Evolutionary conservation across 352 stramenopile genomes (phyloP).

Genomic region (Phytophthora foliorum): DNA sequence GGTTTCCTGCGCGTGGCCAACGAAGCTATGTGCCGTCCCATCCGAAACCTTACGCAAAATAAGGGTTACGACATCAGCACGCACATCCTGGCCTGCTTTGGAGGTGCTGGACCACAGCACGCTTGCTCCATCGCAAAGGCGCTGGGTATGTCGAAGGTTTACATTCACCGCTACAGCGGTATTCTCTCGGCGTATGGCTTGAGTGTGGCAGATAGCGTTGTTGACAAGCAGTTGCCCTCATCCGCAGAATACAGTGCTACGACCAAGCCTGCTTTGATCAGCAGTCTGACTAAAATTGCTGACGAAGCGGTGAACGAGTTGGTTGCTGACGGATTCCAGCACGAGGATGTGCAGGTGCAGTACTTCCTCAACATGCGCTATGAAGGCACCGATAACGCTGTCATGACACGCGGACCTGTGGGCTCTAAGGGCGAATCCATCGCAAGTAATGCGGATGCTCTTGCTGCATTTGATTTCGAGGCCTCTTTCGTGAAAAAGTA

Average conservation of each 20-base stretch:
- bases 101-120: slow-evolving; percentile 98
- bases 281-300: slow-evolving; percentile 59
- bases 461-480: slow-evolving; percentile 87
- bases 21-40: slow-evolving; percentile 99
- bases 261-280: slow-evolving; percentile 62
- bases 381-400: slow-evolving; percentile 97
- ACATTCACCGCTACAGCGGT: slow-evolving; percentile 98
- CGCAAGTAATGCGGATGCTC: slow-evolving; percentile 30
- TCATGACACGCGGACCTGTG: slow-evolving; percentile 93
- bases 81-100: slow-evolving; percentile 98
- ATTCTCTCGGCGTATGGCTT: slow-evolving; percentile 99
- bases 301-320: slow-evolving; percentile 76
- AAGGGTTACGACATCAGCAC: slow-evolving; percentile 98
- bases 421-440: slow-evolving; percentile 51
- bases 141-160: slow-evolving; percentile 97
- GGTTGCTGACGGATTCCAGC: slow-evolving; percentile 83
- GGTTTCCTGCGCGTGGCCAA: slow-evolving; percentile 99
- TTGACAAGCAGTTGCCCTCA: slow-evolving; percentile 96
- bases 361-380: slow-evolving; percentile 99
- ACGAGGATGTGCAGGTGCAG: slow-evolving; percentile 93
- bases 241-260: slow-evolving; percentile 67
- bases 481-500: slow-evolving; percentile 94
- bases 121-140: slow-evolving; percentile 97
- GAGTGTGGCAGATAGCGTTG: slow-evolving; percentile 96
- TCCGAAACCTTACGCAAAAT: slow-evolving; percentile 99